Conservation (phyloP, 441 rosid genomes). For the Rhodomyrtus psidioides region DNA sequence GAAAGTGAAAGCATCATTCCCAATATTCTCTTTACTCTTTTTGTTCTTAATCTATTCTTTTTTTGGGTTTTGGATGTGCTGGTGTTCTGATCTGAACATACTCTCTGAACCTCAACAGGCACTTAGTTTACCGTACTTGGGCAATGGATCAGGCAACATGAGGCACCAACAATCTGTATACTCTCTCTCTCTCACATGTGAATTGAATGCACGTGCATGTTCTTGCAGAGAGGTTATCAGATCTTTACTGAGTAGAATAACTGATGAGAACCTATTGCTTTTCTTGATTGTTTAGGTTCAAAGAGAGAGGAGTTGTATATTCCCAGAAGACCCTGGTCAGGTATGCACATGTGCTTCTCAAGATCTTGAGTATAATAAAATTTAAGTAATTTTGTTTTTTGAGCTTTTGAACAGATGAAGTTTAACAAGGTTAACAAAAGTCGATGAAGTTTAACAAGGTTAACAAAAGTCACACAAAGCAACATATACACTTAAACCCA, state of each 20-base stretch:
- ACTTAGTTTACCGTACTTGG: constrained; percentile 51
- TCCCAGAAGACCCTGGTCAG: constrained; percentile 98
- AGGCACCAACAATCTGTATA: constrained; percentile 63
- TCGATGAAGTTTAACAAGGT: not conserved
- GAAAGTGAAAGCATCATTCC: not conserved
- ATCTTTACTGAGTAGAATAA: not conserved
- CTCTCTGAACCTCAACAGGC: not conserved
- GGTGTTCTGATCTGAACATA: not conserved
- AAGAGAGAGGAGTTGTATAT: constrained; percentile 70
- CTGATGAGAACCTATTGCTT: constrained; percentile 6
- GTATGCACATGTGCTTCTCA: constrained; percentile 33
- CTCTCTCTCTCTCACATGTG: not conserved
- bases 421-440: not conserved
- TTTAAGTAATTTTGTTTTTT: constrained; percentile 3
- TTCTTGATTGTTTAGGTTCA: constrained; percentile 40
- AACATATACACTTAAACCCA: not conserved
- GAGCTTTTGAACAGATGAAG: not conserved
- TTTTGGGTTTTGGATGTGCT: not conserved
- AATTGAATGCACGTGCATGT: not conserved
- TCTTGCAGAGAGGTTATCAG: not conserved
- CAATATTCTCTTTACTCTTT: not conserved
- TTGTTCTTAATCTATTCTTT: not conserved
- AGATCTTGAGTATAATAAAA: constrained; percentile 11
- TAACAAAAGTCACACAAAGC: not conserved
- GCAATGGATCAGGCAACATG: constrained; percentile 51